Conservation (phyloP, 1,284 basidiomycete species). For the Paramarasmius palmivorus region DNA sequence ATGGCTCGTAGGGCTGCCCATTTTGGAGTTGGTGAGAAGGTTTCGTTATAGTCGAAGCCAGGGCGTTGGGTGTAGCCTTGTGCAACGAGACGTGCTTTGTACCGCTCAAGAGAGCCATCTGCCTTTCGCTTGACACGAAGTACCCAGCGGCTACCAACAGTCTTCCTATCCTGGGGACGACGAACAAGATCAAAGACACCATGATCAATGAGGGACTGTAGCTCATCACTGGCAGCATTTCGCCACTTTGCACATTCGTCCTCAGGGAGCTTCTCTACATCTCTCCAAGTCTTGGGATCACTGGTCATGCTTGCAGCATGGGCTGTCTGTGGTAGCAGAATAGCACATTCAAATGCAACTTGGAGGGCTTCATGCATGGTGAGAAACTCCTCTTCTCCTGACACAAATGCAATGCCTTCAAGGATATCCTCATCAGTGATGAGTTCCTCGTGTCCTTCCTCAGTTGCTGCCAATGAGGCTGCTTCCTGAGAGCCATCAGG, state of each 20-base stretch:
- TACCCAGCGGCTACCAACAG: conserved; percentile 32
- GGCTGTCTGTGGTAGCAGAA: neutral
- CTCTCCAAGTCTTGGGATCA: neutral
- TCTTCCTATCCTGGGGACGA: conserved; percentile 21
- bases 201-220: conserved; percentile 19
- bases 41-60: too few species aligned
- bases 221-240: conserved; percentile 29
- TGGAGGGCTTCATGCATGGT: conserved; percentile 5
- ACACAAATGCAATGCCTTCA: neutral
- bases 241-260: conserved; percentile 22
- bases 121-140: conserved; percentile 35
- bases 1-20: too few species aligned
- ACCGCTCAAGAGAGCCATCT: conserved; percentile 24
- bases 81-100: conserved; percentile 33
- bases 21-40: too few species aligned
- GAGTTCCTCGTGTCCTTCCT: too few species aligned
- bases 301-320: too few species aligned
- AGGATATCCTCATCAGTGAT: neutral
- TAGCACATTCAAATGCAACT: conserved; percentile 6
- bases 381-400: neutral
- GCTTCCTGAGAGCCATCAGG: too few species aligned
- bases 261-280: conserved; percentile 13
- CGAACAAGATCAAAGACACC: conserved; percentile 26
- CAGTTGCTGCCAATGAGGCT: too few species aligned
- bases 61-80: neutral